Base-by-base conservation (phyloP, 805 yeast genomes). In the Candida methanosorbosa region DNA sequence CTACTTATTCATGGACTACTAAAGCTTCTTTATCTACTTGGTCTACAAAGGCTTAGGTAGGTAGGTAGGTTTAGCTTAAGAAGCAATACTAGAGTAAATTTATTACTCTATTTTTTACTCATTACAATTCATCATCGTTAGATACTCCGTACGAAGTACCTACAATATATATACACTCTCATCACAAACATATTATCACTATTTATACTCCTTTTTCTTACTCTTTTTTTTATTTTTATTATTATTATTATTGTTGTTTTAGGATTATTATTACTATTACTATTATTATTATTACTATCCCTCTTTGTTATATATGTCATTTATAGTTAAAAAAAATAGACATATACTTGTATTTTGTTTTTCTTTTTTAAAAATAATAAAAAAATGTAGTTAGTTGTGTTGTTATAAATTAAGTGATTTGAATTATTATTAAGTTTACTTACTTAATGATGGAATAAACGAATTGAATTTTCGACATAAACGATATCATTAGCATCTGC, bases 381-480 rank as follows among this genome's bases (percentile, higher is more conserved):
- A 16, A 14, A 15, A 27, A 27, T 24, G 5, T 12, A 13, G n/a
- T 5, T 9, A 24, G 5, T 9, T 24, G n/a, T 5, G 5, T 13
- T 12, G 18, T 7, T 27, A 14, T 27, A 8, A 15, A 14, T 15
- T 14, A 27, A 15, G 29, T 9, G 19, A 27, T 15, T 9, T 8
- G 11, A 21, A 11, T 31, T 5, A 23, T 21, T 3, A n/a, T n/a
- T n/a, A n/a, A n/a, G n/a, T 5, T 13, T 4, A 29, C 15, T 20
- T 33, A 18, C 22, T 61, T 70, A 92, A 65, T 92, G 99, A 63
- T 92, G 99, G 94, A 92, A 92, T 64, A 92, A 68, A 60, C 99
- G 84, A 59, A 90, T 87, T 58, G 95, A 92, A 69, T 90, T 92
- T 68, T 92, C 97, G 45, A 88, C 94, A 59, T 88, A 92, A 45